Conservation (phyloP, 257 asterid genomes). For the Ophiorrhiza pumila region DNA sequence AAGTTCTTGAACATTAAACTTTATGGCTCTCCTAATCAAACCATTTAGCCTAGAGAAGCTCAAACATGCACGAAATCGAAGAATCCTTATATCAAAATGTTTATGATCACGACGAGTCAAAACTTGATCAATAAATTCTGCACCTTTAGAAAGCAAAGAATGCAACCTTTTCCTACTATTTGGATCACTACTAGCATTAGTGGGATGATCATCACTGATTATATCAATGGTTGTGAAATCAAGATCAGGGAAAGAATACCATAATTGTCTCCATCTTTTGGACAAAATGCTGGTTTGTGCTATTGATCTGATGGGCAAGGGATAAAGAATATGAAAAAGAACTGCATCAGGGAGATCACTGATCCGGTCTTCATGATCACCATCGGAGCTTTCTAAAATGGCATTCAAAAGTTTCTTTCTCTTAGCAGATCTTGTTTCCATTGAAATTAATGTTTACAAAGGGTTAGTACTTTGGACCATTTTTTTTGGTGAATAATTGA, state of each 20-base stretch:
- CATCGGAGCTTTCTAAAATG: neutral
- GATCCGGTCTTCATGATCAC: slow-evolving; percentile 42
- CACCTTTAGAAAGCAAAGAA: slow-evolving; percentile 25
- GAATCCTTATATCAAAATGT: slow-evolving; percentile 43
- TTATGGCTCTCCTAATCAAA: slow-evolving; percentile 60
- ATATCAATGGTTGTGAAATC: slow-evolving; percentile 55
- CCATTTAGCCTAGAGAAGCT: slow-evolving; percentile 46
- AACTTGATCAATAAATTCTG: slow-evolving; percentile 50
- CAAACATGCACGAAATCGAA: slow-evolving; percentile 50
- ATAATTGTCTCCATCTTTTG: slow-evolving; percentile 54
- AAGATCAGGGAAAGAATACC: slow-evolving; percentile 77
- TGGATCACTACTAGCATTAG: slow-evolving; percentile 3
- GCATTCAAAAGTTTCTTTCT: slow-evolving; percentile 36
- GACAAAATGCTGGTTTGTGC: slow-evolving; percentile 64
- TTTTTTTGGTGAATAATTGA: neutral
- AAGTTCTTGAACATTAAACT: slow-evolving; percentile 62
- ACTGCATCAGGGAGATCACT: slow-evolving; percentile 76
- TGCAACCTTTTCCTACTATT: slow-evolving; percentile 18
- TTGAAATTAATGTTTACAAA: slow-evolving; percentile 14
- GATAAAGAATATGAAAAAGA: slow-evolving; percentile 52
- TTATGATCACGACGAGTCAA: slow-evolving; percentile 35
- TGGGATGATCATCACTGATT: slow-evolving; percentile 13
- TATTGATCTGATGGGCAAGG: slow-evolving; percentile 55
- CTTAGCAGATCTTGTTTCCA: slow-evolving; percentile 86
- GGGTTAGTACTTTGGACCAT: neutral